Evolutionary conservation across 108 stramenopile genomes (phyloP), one percentile per base, ranked within the genome.

Genomic region (Seminavis robusta): DNA sequence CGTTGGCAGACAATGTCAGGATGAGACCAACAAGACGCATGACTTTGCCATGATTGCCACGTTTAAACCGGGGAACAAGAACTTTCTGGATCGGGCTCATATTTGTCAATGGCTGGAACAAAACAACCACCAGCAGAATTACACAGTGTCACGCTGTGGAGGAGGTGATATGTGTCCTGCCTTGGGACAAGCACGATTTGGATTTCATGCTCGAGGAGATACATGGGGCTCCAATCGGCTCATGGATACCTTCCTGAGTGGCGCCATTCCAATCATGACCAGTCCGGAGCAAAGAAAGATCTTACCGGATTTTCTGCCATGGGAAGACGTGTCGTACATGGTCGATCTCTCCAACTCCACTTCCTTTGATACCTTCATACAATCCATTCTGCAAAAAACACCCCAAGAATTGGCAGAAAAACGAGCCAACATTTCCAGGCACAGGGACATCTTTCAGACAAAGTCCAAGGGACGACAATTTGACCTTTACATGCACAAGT

Each of bases 201-300:
- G 59, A 20, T 54, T 68, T 25, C 67, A 68, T 52, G 51, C 47
- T 3, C 59, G 50, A 1, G 67, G 67, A 4, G 59, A 68, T 58
- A 66, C 65, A 16, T 29, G 31, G 0, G 26, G 54, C 13, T 36
- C 58, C 1, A 58, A 29, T 38, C 58, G 67, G 21, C 47, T 68
- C 16, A 42, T 52, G n/a, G 67, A 68, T 33, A 68, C 59, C 7
- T 19, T 68, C 4, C 28, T 68, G 20, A 68, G 67, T 53, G 67
- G 59, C 1, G 53, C 67, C 1, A 59, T 68, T 25, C 67, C 67
- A 4, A 59, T 68, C 10, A 61, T 68, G 24, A 68, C 67, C 8
- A n/a, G 20, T 6, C 37, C 29, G 4, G 25, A 66, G 32, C 65
- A 58, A 25, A 59, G 59, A 38, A 8, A 49, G 5, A 38, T 34